Conservation (phyloP, 2,329 filamentous ascomycete genomes). For the Cordyceps militaris region DNA sequence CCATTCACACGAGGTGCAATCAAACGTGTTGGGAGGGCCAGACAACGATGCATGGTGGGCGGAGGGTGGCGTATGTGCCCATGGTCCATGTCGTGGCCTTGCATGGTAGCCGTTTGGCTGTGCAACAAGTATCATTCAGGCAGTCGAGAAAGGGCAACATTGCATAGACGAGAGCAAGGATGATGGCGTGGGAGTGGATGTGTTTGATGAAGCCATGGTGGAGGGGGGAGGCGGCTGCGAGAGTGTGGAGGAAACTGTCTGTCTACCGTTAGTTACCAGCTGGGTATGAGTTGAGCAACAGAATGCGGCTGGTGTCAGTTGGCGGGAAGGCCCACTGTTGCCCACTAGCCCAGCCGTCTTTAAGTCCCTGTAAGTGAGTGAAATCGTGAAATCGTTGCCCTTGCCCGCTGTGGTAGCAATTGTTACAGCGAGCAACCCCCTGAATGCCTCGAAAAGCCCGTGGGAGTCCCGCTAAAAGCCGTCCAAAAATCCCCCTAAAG, state of each 20-base stretch:
- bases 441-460: too few species aligned
- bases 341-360: background rate
- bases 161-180: background rate
- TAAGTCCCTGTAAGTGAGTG: background rate
- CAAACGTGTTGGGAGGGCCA: background rate
- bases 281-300: too few species aligned
- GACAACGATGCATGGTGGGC: background rate
- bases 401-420: too few species aligned
- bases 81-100: background rate
- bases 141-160: background rate
- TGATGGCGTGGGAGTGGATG: background rate
- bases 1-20: slow-evolving; percentile 2
- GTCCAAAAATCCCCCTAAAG: background rate
- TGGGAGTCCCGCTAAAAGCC: too few species aligned
- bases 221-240: too few species aligned
- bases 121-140: too few species aligned
- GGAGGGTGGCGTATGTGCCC: background rate
- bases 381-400: background rate
- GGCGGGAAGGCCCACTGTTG: slow-evolving; percentile 1
- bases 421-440: too few species aligned
- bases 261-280: too few species aligned
- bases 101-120: background rate
- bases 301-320: slow-evolving; percentile 11
- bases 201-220: background rate
- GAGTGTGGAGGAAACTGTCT: slow-evolving; percentile 1